Base-by-base conservation (phyloP, 148 eudicot species). In the Chenopodium album region DNA sequence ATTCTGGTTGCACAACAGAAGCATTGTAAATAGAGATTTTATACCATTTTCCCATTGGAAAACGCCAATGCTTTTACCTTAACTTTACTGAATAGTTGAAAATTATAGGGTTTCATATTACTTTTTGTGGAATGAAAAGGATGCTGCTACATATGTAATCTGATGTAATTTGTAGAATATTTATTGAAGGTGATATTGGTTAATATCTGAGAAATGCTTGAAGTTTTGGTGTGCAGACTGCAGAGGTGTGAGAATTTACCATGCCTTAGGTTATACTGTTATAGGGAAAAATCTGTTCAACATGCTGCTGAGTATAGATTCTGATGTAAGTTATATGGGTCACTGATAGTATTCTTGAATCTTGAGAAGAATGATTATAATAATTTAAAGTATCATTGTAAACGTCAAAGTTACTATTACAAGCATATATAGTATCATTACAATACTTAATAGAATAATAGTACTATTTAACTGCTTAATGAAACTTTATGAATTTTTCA, bases 41-140 rank as follows among this genome's bases (percentile, higher is more conserved):
- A 85, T 88, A 22, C 92, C 95, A 56, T 92, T 95, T 67, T 84
- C 84, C 77, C 89, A 83, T 67, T 95, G 98, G 98, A 92, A 84
- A 86, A 92, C 97, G 56, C 98, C 98, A 28, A 82, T 92, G 93
- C 91, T 92, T 32, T 87, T 94, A 88, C 98, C 97, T 82, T 94
- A 87, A 90, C 20, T 52, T 29, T 20, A 17, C 22, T 64, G 28
- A 7, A 44, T 29, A 23, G 32, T 31, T 47, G 59, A 50, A 13
- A 47, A 64, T 23, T 64, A 52, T 74, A 7, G 73, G 31, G 16
- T 26, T 14, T 9, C 0, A 14, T 23, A 62, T 3, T 59, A 19
- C 12, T 72, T 52, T 37, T 37, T 9, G n/a, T 17, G 29, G 16
- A 23, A 60, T 73, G 46, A 46, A 73, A 66, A n/a, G 69, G 76